Evolutionary conservation across 495 filamentous ascomycete species (phyloP), one percentile per base, ranked within the genome.

Genomic region (Hypoxylon cercidicola): DNA sequence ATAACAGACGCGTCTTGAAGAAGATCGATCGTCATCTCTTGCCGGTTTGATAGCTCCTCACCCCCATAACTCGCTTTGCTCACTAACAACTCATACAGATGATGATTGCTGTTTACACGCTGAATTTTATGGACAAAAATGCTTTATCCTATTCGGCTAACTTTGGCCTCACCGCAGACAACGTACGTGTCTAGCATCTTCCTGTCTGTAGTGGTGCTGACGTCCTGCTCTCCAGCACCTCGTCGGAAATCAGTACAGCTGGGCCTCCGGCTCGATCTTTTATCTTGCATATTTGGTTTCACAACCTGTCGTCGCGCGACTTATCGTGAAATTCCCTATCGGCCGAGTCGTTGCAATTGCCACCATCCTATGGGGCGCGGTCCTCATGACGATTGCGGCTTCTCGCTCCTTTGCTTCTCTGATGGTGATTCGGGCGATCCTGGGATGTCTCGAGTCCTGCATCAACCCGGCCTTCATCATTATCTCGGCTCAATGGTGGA

Each of bases 301-400:
- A 68, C 85, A 88, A 67, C 86, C 83, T 46, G 80, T 85, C 0
- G 85, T 84, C 20, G 85, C 81, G 51, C 80, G 82, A 56, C 79
- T 89, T 25, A 82, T 88, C 16, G 85, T 88, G 58, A 72, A 80
- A 3, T 78, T 89, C n/a, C 86, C 86, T 1, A 78, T 89, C 44
- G 86, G 81, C 21, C 85, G 85, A 52, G 83, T 83, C 53, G 55
- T 79, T 25, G 75, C 79, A 12, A 68, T 76, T 50, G 70, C 66
- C 41, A 79, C 82, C 16, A 72, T 79, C 25, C 76, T 78, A 40
- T 73, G 80, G 80, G 79, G 80, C 20, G 21, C 71, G 7, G 74
- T 79, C 13, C 66, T 82, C 18, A 55, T 73, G 41, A 81, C 78
- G 50, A 76, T 77, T 39, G 76, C 76, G 0, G 80, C 72, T 11